Evolutionary conservation across 2,329 filamentous ascomycete species (phyloP).

Genomic region (Sclerotinia spermophila): DNA sequence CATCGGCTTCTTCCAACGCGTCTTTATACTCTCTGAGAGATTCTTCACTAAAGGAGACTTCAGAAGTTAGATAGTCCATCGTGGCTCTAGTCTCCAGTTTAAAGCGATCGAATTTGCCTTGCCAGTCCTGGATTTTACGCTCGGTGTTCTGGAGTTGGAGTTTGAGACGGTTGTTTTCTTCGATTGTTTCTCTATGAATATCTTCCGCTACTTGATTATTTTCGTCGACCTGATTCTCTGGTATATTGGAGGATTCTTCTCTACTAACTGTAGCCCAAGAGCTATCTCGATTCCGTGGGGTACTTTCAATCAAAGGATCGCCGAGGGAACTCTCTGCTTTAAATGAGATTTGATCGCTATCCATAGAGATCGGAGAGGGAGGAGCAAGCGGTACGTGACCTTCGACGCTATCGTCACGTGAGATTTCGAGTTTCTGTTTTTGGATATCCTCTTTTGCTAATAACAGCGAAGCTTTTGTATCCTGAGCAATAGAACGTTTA

Average conservation of each 20-base stretch:
- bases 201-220: neutral
- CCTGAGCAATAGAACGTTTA: neutral
- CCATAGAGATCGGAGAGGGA: neutral
- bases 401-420: neutral
- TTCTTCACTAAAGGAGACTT: neutral
- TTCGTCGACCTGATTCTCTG: neutral
- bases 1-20: neutral
- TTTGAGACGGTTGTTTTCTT: neutral
- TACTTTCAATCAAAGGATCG: neutral
- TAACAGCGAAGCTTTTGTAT: neutral
- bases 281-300: neutral
- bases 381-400: neutral
- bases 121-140: neutral
- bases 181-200: neutral
- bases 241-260: neutral
- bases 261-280: neutral
- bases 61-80: neutral
- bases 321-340: neutral
- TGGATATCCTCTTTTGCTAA: neutral
- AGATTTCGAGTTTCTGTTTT: neutral
- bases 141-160: neutral
- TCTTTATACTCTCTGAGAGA: neutral
- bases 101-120: neutral
- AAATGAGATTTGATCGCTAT: neutral
- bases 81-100: neutral